Evolutionary conservation across 164 flowering plant species (phyloP), one percentile per base, ranked within the genome.

Genomic region (Taxillus chinensis): DNA sequence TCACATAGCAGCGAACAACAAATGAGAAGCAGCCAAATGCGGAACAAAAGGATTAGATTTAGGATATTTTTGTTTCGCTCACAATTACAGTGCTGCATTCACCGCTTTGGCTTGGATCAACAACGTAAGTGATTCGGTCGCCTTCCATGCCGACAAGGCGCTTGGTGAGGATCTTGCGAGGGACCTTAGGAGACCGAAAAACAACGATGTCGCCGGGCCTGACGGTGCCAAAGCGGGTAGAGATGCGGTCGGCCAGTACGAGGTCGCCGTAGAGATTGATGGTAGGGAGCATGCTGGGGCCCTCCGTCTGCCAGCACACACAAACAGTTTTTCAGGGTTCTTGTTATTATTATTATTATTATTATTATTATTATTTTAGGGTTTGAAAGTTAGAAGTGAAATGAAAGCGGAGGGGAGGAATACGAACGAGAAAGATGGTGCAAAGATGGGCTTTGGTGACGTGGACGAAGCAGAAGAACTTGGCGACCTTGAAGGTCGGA

Each of bases 261-360:
- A 85, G 73, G 64, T 85, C 87, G 37, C 87, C 87, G 9, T 78
- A 46, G 39, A 78, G 55, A 56, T 83, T 83, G 71, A 85, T 41
- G 5, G 90, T 83, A 41, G 90, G 86, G 8, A 85, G 73, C 87
- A 85, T 85, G 67, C 90, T 85, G n/a, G 84, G 83, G 1, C 90
- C 90, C 64, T 74, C 65, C n/a, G 77, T 82, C 89, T 84, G 73
- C 46, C 7, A 43, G 2, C 7, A 43, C 7, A 43, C 7, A 43
- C 0, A 43, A 6, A 43, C 7, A 9, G 10, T 6, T 6, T 9
- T 43, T 43, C 10, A 9, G 46, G 27, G 27, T 27, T 27, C 2
- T 27, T 27, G 27, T 27, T 27, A 27, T 27, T 27, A 27, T 27
- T 27, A 43, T 9, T 6, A 43, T 6, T 43, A n/a, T n/a, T n/a